Conservation (phyloP, 306 rosid species). For the Phaseolus lunatus region DNA sequence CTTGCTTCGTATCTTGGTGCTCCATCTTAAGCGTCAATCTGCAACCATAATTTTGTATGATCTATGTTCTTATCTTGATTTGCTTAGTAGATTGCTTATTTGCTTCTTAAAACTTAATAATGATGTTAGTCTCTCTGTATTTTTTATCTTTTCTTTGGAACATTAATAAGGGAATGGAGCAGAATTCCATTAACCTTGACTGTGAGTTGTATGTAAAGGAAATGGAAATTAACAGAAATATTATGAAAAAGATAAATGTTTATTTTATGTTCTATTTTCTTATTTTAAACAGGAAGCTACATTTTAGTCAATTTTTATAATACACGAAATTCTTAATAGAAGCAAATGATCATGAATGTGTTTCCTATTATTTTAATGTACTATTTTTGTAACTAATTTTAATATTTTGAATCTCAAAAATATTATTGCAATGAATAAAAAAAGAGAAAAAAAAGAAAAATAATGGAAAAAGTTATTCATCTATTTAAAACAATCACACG, state of each 20-base stretch:
- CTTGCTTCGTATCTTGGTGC: constrained; percentile 99
- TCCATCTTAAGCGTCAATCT: constrained; percentile 65
- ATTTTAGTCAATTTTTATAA: not conserved
- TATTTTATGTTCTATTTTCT: not conserved
- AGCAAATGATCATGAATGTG: not conserved
- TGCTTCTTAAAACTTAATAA: constrained; percentile 2
- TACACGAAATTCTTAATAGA: not conserved
- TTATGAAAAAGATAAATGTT: not conserved
- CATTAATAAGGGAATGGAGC: constrained; percentile 16
- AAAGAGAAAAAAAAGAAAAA: too few relatives aligned
- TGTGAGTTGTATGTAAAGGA: constrained; percentile 16
- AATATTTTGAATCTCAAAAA: too few relatives aligned
- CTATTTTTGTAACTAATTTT: not conserved
- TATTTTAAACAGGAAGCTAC: not conserved
- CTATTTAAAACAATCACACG: too few relatives aligned
- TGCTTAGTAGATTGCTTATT: constrained; percentile 32
- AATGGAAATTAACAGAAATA: not conserved
- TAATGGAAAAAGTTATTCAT: too few relatives aligned
- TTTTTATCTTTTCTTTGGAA: constrained; percentile 10
- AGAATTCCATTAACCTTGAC: not conserved
- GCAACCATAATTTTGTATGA: constrained; percentile 43
- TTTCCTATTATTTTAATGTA: not conserved
- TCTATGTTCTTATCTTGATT: constrained; percentile 23
- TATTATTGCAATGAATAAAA: too few relatives aligned
- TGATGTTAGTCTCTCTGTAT: constrained; percentile 20